Percentiles rank a stretch among this genome's conserved stretches.
These are phyloP conservation scores for Cyphellophora attinorum DNA, from an alignment of 2,329 filamentous ascomycete species.

Conservation along the genomic window DNA sequence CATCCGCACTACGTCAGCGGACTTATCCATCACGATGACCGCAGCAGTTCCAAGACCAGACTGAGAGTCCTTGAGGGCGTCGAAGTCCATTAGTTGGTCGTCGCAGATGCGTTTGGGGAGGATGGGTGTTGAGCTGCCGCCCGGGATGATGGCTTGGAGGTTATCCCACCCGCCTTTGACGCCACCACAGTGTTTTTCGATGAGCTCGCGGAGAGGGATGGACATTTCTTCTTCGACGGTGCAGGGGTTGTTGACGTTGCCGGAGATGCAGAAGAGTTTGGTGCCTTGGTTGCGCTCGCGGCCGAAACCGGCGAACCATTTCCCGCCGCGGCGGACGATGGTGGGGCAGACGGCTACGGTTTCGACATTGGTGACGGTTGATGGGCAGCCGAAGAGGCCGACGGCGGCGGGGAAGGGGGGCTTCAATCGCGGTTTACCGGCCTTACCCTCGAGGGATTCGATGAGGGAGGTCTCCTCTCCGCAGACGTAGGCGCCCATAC, in stretches of 20 bases:
- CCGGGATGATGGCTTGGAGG: conserved; percentile 86
- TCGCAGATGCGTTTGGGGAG: conserved; percentile 84
- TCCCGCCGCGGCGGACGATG: conserved; percentile 83
- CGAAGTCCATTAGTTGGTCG: conserved; percentile 97
- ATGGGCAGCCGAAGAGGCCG: conserved; percentile 94
- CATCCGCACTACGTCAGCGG: conserved; percentile 85
- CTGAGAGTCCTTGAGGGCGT: conserved; percentile 94
- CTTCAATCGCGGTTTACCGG: conserved; percentile 96
- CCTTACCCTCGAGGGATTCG: conserved; percentile 96
- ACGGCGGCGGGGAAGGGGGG: conserved; percentile 96
- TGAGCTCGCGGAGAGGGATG: conserved; percentile 88
- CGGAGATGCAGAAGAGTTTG: conserved; percentile 97
- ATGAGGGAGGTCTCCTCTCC: conserved; percentile 98
- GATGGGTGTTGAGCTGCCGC: conserved; percentile 92
- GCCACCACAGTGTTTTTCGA: conserved; percentile 96
- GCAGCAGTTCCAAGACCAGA: conserved; percentile 94
- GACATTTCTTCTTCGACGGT: conserved; percentile 99
- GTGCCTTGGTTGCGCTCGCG: conserved; percentile 94
- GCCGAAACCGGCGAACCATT: conserved; percentile 89
- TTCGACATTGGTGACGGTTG: conserved; percentile 96
- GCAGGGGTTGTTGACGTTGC: conserved; percentile 95
- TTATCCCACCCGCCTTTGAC: conserved; percentile 98
- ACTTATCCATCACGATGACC: conserved; percentile 99
- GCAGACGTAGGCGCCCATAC: conserved; percentile 94
- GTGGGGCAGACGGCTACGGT: conserved; percentile 92